Evolutionary conservation across 352 stramenopile genomes (phyloP), one percentile per base, ranked within the genome.

Genomic region (Phytophthora sp.): DNA sequence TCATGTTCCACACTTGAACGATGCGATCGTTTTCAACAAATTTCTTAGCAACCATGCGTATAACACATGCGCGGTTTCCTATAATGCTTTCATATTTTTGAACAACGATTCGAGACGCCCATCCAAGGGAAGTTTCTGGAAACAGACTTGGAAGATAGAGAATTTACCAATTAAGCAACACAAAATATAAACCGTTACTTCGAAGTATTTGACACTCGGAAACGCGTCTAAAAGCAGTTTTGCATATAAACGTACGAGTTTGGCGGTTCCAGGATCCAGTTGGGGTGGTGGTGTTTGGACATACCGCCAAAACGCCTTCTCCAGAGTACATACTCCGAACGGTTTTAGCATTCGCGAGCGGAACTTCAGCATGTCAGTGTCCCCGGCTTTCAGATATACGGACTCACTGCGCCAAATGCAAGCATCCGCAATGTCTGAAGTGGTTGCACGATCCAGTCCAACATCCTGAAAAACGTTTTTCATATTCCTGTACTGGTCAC

Each of bases 1-100:
- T 12, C 15, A 24, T 34, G 30, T 52, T 45, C 52, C 52, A 60
- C 13, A 60, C 39, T 15, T 60, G 34, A 11, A 60, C 39, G 15
- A 13, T n/a, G 15, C 39, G 39, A 18, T 45, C 41, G 5, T 26
- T 15, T 32, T 60, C 52, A 21, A 60, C 21, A 28, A 42, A 60
- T 0, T 44, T 9, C 23, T 61, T 53, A 10, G 54, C 6, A 12
- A 50, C 53, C n/a, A 54, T 13, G 5, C 53, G 39, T n/a, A 39
- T 46, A 3, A 34, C 45, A 18, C 44, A 44, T n/a, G 24, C 15
- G 7, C 21, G 27, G 12, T 46, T 12, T 1, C 30, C 53, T 8
- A 44, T 12, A 12, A 15, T 28, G 27, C 53, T 18, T 23, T 61
- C 53, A 26, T 48, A 48, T 23, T 54, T 61, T 10, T 48, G 35